Percentiles rank a stretch among this genome's conserved stretches.
These are phyloP conservation scores for Daldinia sp. DNA, from an alignment of 2,329 filamentous ascomycete species.

Conservation along the genomic window DNA sequence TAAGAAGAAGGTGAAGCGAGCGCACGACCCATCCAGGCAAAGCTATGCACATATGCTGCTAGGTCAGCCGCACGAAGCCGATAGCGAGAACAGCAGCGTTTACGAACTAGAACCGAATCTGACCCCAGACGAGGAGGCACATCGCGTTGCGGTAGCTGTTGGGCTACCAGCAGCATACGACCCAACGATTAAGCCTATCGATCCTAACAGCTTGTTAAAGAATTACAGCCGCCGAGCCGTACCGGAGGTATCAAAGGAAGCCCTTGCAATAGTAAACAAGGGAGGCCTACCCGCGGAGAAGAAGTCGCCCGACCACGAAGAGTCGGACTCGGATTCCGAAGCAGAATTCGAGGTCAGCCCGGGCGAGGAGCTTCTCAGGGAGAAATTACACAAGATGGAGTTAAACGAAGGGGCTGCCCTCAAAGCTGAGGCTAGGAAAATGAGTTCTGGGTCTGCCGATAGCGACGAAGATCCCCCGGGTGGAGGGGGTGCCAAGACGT, in stretches of 20 bases:
- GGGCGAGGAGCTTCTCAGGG: constrained; percentile 52
- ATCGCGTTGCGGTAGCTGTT: constrained; percentile 69
- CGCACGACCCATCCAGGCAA: constrained; percentile 76
- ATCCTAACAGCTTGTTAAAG: constrained; percentile 44
- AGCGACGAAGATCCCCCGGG: constrained; percentile 49
- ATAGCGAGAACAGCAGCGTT: constrained; percentile 60
- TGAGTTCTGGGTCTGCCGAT: constrained; percentile 47
- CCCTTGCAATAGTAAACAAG: constrained; percentile 42
- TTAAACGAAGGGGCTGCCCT: constrained; percentile 46
- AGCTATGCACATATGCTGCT: constrained; percentile 82
- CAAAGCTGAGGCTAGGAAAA: constrained; percentile 41
- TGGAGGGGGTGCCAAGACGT: constrained; percentile 47
- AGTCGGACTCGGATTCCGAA: constrained; percentile 50
- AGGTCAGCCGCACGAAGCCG: constrained; percentile 64
- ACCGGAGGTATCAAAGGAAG: constrained; percentile 35
- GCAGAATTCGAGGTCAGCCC: constrained; percentile 54
- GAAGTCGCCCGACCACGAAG: constrained; percentile 49
- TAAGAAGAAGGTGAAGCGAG: constrained; percentile 88
- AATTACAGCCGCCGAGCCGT: constrained; percentile 34
- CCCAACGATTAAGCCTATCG: constrained; percentile 67
- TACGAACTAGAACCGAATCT: constrained; percentile 65
- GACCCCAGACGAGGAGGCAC: constrained; percentile 69
- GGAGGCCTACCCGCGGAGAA: constrained; percentile 52
- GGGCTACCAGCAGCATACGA: constrained; percentile 70
- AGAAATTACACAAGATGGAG: constrained; percentile 49